Base-by-base conservation (phyloP, 1,284 basidiomycete species). In the Rhodotorula sp. region DNA sequence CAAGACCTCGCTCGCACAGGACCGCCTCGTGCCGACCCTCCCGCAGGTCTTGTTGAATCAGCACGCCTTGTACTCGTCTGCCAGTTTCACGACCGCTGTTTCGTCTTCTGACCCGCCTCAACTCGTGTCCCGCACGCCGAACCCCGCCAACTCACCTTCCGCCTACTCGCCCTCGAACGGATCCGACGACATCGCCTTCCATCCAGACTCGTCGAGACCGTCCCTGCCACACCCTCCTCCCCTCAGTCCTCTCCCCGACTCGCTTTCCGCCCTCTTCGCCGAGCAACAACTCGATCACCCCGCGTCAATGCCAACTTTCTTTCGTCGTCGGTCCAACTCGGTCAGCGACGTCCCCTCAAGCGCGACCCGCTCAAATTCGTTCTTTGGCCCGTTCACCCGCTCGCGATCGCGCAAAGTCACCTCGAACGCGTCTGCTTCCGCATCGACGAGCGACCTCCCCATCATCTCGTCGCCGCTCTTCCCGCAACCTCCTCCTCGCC, bases 391-490 rank as follows among this genome's bases (percentile, higher is more conserved):
- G 48, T 10, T 46, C 34, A 34, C 30, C 6, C 22, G 20, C 15
- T 36, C 30, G 6, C 34, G 32, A n/a, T 44, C 34, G 30, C 44
- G 30, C 52, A 46, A 30, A 22, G 32, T 63, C 34, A n/a, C 20
- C 32, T 10, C 10, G 19, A 57, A 44, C n/a, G 46, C 32, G 17
- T 11, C 24, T 34, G 62, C 55, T 1, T 32, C 62, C 4, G 48
- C 47, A 0, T 64, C 62, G 27, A 64, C 62, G 13, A 46, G 24
- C 49, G 62, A 64, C 55, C 62, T 64, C 13, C 62, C 62, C 29
- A 10, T 10, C 39, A 44, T 44, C 39, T 44, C 39, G 7, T 44
- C 39, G 2, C 39, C 20, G 29, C 39, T 34, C 20, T 24, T 49
- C 47, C 51, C 60, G 44, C 39, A 36, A 27, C 39, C 22, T 27